A percentile compares a stretch with the other conserved stretches of the same genome.
phyloP scores from a whole-genome alignment of 768 basidiomycete genomes.

The Sporobolomyces roseus region DNA sequence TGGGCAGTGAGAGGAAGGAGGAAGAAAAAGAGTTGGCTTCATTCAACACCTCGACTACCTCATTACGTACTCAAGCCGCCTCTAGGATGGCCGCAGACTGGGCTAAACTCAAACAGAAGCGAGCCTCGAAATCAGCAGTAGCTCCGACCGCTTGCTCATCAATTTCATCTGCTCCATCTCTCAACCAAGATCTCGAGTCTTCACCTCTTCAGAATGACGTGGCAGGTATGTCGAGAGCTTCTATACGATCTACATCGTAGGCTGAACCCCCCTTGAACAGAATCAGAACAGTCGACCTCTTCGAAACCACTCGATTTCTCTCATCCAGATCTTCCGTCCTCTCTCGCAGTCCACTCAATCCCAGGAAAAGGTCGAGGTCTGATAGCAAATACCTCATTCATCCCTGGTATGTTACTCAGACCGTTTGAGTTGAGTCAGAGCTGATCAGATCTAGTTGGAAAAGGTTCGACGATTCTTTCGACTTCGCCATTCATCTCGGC shows the following conservation, averaged over 20 bases:
- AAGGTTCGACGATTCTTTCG: slow-evolving; percentile 26
- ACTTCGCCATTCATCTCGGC: slow-evolving; percentile 31
- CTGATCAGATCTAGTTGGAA: too few species aligned
- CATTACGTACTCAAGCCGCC: too few species aligned
- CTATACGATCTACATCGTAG: too few species aligned
- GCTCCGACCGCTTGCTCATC: not conserved
- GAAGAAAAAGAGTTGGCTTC: too few species aligned
- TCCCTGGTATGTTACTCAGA: slow-evolving; percentile 12
- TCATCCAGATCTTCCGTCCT: slow-evolving; percentile 12
- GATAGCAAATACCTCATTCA: not conserved
- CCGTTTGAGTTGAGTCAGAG: too few species aligned
- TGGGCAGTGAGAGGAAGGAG: too few species aligned
- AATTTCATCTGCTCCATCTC: not conserved
- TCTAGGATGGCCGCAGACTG: not conserved
- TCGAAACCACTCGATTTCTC: not conserved
- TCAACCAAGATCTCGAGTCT: not conserved
- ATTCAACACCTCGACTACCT: too few species aligned
- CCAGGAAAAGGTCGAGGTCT: slow-evolving; percentile 17
- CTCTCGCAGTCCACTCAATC: slow-evolving; percentile 5
- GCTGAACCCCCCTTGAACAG: not conserved
- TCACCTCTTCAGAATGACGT: too few species aligned
- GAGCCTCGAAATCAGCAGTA: not conserved
- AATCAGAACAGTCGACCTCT: not conserved
- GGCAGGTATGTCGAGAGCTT: not conserved
- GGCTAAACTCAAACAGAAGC: slow-evolving; percentile 4